phyloP scores from a whole-genome alignment of 2,329 filamentous ascomycete genomes.

The Alternaria panax region DNA sequence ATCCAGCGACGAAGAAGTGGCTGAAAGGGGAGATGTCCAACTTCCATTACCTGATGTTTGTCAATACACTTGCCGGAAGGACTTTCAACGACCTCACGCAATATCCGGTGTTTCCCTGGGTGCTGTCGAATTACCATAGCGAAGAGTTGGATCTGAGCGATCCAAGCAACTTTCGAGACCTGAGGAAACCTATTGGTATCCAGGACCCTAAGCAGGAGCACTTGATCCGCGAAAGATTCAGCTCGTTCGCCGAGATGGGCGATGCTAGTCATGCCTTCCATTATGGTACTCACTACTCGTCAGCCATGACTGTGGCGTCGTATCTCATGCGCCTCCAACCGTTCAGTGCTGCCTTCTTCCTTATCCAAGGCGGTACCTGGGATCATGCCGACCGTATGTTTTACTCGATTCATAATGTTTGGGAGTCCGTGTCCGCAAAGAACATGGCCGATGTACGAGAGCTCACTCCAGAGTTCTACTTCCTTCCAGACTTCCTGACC shows the following conservation, averaged over 20 bases:
- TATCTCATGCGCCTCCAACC: conserved; percentile 95
- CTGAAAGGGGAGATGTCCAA: conserved; percentile 95
- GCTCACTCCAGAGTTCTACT: conserved; percentile 96
- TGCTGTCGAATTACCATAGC: conserved; percentile 93
- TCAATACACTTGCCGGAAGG: conserved; percentile 95
- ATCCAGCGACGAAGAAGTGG: conserved; percentile 88
- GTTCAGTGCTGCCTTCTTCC: conserved; percentile 92
- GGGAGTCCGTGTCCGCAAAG: conserved; percentile 85
- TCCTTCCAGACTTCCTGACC: conserved; percentile 90
- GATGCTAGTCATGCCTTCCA: conserved; percentile 84
- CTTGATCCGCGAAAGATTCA: conserved; percentile 84
- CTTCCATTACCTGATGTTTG: conserved; percentile 97
- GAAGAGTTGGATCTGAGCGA: conserved; percentile 88
- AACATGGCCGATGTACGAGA: conserved; percentile 96
- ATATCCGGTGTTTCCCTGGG: conserved; percentile 98
- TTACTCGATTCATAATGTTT: conserved; percentile 89
- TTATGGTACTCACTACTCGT: conserved; percentile 98
- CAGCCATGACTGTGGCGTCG: conserved; percentile 97
- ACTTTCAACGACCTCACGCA: conserved; percentile 99
- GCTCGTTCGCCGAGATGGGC: conserved; percentile 87
- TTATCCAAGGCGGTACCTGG: conserved; percentile 94
- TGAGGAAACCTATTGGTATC: conserved; percentile 96
- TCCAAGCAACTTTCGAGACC: conserved; percentile 84
- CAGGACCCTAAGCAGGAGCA: conserved; percentile 78
- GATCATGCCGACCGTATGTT: conserved; percentile 96